Evolutionary conservation across 2,329 filamentous ascomycete genomes (phyloP).

Genomic region (Aureobasidium pullulans): DNA sequence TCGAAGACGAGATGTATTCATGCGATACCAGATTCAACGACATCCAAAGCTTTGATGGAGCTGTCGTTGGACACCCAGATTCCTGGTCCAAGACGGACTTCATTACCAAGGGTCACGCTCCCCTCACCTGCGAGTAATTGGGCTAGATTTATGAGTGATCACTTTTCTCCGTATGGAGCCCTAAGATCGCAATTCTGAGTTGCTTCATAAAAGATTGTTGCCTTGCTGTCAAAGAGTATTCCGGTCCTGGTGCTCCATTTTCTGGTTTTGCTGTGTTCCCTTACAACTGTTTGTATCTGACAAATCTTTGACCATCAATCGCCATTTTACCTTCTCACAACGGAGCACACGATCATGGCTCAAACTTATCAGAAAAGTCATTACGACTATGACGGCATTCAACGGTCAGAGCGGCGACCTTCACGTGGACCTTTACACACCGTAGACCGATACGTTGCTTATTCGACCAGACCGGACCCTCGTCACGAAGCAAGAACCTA

Average conservation of each 20-base stretch:
- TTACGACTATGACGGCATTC: slow-evolving; percentile 12
- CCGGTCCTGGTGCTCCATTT: not conserved
- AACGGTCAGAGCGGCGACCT: not conserved
- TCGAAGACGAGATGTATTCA: not conserved
- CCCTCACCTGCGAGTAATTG: not conserved
- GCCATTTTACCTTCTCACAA: not conserved
- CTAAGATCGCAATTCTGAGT: slow-evolving; percentile 1
- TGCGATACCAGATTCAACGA: slow-evolving; percentile 12
- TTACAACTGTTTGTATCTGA: not conserved
- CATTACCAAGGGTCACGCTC: slow-evolving; percentile 1
- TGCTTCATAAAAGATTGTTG: not conserved
- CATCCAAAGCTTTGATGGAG: not conserved
- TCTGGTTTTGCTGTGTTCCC: not conserved
- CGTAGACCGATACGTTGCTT: not conserved
- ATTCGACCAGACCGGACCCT: not conserved
- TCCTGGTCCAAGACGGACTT: not conserved
- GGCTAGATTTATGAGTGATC: slow-evolving; percentile 10
- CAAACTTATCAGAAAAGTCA: not conserved
- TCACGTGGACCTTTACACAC: not conserved
- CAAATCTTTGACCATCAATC: not conserved
- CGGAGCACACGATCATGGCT: not conserved
- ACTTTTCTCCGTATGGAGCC: not conserved
- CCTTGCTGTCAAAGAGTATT: not conserved
- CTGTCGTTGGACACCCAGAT: slow-evolving; percentile 3
- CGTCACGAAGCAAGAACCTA: slow-evolving; percentile 13